Evolutionary conservation across 2,329 filamentous ascomycete species (phyloP), one percentile per base, ranked within the genome.

Genomic region (Plectosphaerella plurivora): DNA sequence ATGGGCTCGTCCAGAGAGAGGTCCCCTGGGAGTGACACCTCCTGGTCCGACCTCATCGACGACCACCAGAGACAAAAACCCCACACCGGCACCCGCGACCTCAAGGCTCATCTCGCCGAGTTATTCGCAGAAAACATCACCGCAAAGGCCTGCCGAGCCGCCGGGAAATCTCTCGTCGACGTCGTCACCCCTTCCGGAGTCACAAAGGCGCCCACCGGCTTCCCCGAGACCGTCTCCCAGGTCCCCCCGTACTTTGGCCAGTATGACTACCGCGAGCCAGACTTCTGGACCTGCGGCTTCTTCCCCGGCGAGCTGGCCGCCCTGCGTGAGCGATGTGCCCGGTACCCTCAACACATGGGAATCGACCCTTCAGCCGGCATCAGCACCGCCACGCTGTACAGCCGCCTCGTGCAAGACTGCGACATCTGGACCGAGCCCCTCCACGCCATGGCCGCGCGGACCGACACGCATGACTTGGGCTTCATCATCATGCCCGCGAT

Each of bases 381-480:
- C 39, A 15, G 25, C 18, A 8, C 47, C 4, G n/a, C 36, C 9
- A n/a, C 35, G 35, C 18, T 51, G 35, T 20, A 18, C 24, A 22
- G 4, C 41, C 50, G 10, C 57, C 56, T 44, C 36, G 35, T 50
- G 16, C 49, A 59, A 35, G 52, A 64, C 12, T 63, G 66, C 48
- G 51, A 55, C n/a, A 52, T 50, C 11, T 72, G 68, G 69, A 50
- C 66, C 11, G 60, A 60, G 36, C 68, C 69, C 1, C 55, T 74
- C 1, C 66, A 73, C 50, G 55, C 48, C 12, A 73, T 73, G 63
- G 60, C 68, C 12, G 62, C 54, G 53, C 70, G 73, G 20, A 79
- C 68, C 3, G 74, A 80, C 51, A 81, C 77, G 0, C 78, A 81
- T 52, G 78, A 81, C 37, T 68, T 82, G 52, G 76, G 77, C 0